Base-by-base conservation (phyloP, 2,329 filamentous ascomycete species). In the Fusarium camptoceras region DNA sequence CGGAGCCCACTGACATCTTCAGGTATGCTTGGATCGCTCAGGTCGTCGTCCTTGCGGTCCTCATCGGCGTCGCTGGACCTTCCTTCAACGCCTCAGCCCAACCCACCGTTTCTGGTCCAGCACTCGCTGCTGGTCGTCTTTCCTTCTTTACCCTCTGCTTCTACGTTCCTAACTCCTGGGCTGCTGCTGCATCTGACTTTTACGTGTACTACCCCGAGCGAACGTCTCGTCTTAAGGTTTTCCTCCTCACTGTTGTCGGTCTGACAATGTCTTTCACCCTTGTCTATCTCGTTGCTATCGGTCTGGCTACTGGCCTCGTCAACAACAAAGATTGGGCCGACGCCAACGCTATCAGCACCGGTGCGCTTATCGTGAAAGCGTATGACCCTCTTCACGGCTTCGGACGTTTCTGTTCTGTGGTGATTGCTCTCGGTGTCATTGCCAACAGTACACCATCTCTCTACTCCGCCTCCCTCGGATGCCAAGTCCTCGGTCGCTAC, bases 101-200 rank as follows among this genome's bases (percentile, higher is more conserved):
- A 86, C 90, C 20, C 83, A 94, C 34, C 5, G 75, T 75, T 1
- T 61, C 66, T 91, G 88, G 77, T 88, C 91, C 41, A 91, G 92
- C 76, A 85, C 89, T 20, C 90, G 91, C 3, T 87, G 92, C 59
- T 10, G 73, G 72, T 14, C 76, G 77, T 9, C 80, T 93, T 31
- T 91, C 89, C 7, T 94, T 92, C 78, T 91, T 94, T 78, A 90
- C 88, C 14, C 82, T 93, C 48, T 91, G 88, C 69, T 82, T 92
- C 15, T 89, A 89, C 24, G 70, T 77, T 7, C 76, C 78, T 22
- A 78, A 78, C 39, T 78, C 76, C 1, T 96, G 93, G 92, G 89
- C 90, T 2, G 87, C 87, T 9, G 92, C 90, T 64, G 91, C 92
- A 0, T 90, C 91, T 11, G 92, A 95, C 76, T 95, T 94, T 78